phyloP scores from a whole-genome alignment of 768 basidiomycete species.

The Sistotremastrum niveocremeum region DNA sequence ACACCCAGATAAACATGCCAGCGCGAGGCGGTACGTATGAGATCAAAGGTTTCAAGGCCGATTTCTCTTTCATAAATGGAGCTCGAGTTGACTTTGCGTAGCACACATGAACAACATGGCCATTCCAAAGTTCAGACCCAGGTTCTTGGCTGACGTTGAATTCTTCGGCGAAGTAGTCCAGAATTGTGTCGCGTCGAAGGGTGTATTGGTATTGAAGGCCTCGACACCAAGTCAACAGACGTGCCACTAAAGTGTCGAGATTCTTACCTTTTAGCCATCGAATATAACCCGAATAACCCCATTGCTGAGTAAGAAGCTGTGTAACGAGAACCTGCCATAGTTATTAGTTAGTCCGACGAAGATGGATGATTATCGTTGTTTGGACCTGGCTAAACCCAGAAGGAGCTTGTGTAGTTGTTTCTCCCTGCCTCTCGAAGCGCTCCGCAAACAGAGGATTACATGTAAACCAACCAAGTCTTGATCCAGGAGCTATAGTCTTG shows the following conservation, averaged over 20 bases:
- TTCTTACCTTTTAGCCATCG: conserved; percentile 59
- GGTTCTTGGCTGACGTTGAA: conserved; percentile 40
- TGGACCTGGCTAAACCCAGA: conserved; percentile 57
- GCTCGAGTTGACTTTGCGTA: conserved; percentile 21
- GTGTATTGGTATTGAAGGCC: conserved; percentile 43
- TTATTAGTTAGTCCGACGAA: not conserved
- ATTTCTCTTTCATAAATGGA: conserved; percentile 27
- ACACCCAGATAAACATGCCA: conserved; percentile 77
- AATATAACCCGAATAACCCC: conserved; percentile 60
- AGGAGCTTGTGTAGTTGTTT: conserved; percentile 56
- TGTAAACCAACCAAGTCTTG: conserved; percentile 69
- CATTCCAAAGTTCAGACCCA: conserved; percentile 18
- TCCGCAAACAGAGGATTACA: conserved; percentile 67
- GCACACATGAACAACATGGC: conserved; percentile 31
- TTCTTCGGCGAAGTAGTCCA: conserved; percentile 49
- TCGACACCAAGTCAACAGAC: conserved; percentile 8
- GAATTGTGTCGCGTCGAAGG: conserved; percentile 43
- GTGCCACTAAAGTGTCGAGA: conserved; percentile 1
- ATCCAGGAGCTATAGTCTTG: conserved; percentile 68
- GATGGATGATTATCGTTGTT: not conserved
- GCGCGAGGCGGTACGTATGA: conserved; percentile 63
- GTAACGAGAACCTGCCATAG: conserved; percentile 35
- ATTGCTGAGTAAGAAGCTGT: conserved; percentile 41
- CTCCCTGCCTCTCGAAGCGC: conserved; percentile 52
- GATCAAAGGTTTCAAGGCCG: conserved; percentile 27